Evolutionary conservation across 176 grass and related monocot species (phyloP), one percentile per base, ranked within the genome.

Genomic region (Elymus sibiricus): DNA sequence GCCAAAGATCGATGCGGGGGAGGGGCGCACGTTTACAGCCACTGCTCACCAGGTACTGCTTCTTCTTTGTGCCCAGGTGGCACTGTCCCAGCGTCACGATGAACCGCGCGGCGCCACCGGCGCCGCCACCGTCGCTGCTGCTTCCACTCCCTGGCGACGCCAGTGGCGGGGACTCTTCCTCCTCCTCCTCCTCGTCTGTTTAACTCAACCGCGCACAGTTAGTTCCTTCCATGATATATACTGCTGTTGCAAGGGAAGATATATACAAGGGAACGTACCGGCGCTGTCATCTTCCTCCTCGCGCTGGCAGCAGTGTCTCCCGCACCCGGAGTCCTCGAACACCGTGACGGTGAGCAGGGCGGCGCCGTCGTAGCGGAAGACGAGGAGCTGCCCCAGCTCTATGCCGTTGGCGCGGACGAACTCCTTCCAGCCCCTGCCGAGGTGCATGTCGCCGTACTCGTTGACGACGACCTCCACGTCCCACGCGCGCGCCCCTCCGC

Each of bases 41-140:
- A 58, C 7, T 1, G 19, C 71, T 87, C 79, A 90, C 89, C 84
- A 90, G 74, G 84, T 90, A 90, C 80, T 90, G 89, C 10, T 58
- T 11, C 80, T 90, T 80, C 84, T 34, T 87, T 14, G 11, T 0
- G 16, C 35, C 22, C 14, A 90, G 37, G 80, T 90, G 86, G 74
- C 79, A 79, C 44, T 35, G 35, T 43, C 80, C 55, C 56, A 90
- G 56, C 6, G 58, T 90, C 58, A 87, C 74, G 43, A 74, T 61
- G 84, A 90, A 87, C 17, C 46, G 66, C 43, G 64, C 55, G 70
- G 14, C 62, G 24, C 34, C 27, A 12, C 32, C 42, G 40, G 15
- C 61, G 25, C 49, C 64, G 24, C 40, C 78, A 65, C 83, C 11
- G 6, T 15, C 19, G 65, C 21, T 12, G 22, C 70, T 68, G 19